Percentiles rank a stretch among this genome's conserved stretches.
These are phyloP conservation scores for Aspergillus costaricaensis DNA, from an alignment of 2,329 filamentous ascomycete genomes.

Conservation along the genomic window DNA sequence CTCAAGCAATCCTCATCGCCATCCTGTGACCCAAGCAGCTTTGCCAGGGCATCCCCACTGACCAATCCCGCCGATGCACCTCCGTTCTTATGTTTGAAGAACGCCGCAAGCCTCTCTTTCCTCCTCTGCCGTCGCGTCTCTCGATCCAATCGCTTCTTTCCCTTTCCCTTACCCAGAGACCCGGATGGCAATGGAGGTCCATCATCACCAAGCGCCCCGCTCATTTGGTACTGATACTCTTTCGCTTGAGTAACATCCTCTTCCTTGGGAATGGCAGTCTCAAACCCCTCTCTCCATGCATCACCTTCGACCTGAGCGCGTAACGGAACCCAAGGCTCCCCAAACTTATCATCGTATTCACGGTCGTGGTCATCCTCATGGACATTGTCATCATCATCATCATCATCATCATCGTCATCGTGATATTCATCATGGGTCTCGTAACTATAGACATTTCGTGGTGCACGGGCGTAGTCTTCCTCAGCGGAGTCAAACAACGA, in stretches of 20 bases:
- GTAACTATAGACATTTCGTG: not conserved
- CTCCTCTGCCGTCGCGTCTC: slow-evolving; percentile 30
- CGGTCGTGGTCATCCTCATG: slow-evolving; percentile 9
- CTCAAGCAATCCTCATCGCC: slow-evolving; percentile 53
- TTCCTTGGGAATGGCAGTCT: slow-evolving; percentile 16
- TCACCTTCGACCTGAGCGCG: slow-evolving; percentile 20
- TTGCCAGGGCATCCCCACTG: slow-evolving; percentile 62
- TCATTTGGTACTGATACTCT: not conserved
- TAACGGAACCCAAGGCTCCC: slow-evolving; percentile 22
- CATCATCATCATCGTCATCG: slow-evolving; percentile 25
- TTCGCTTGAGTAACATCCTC: slow-evolving; percentile 10
- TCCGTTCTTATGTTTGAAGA: slow-evolving; percentile 44
- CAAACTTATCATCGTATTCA: slow-evolving; percentile 17
- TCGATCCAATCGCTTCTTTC: not conserved
- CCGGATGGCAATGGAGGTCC: not conserved
- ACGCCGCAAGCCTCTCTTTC: slow-evolving; percentile 24
- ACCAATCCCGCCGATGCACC: slow-evolving; percentile 48
- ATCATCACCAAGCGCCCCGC: not conserved
- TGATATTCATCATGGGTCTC: slow-evolving; percentile 14
- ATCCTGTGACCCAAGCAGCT: slow-evolving; percentile 66
- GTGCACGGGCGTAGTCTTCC: not conserved
- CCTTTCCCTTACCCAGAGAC: slow-evolving; percentile 4
- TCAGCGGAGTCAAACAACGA: not conserved
- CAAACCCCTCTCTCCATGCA: slow-evolving; percentile 18
- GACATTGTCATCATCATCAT: slow-evolving; percentile 23